Evolutionary conservation across 2,329 filamentous ascomycete genomes (phyloP).

Genomic region (Aureobasidium sp.): DNA sequence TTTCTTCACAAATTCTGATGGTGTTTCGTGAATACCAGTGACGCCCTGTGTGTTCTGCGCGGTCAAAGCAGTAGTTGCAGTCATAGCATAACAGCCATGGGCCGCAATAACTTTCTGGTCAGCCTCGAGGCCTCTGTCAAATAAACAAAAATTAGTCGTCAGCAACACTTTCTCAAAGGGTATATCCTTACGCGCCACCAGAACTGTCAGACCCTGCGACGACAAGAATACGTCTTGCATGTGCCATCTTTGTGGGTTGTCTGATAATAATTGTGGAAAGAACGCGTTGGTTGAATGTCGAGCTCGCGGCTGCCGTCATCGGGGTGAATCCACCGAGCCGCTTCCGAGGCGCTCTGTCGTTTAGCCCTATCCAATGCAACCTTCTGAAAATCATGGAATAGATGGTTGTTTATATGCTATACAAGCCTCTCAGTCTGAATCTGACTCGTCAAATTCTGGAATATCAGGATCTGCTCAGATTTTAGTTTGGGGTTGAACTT

Average conservation of each 20-base stretch:
- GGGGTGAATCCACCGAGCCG: neutral
- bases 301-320: neutral
- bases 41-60: conserved; percentile 89
- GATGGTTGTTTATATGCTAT: neutral
- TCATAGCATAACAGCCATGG: conserved; percentile 93
- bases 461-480: conserved; percentile 34
- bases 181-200: conserved; percentile 64
- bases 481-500: neutral
- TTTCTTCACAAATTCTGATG: conserved; percentile 68
- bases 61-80: conserved; percentile 89
- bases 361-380: neutral
- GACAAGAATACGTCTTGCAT: conserved; percentile 56
- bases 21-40: conserved; percentile 68
- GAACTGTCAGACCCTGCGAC: conserved; percentile 88
- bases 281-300: conserved; percentile 11
- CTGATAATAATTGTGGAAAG: conserved; percentile 9
- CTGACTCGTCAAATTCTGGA: conserved; percentile 35
- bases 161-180: neutral
- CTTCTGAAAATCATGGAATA: neutral
- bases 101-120: conserved; percentile 91
- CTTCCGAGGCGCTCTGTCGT: neutral
- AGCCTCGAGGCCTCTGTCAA: conserved; percentile 73
- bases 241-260: conserved; percentile 17
- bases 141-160: conserved; percentile 16
- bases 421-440: conserved; percentile 33